Evolutionary conservation across 2,329 filamentous ascomycete species (phyloP).

Genomic region (Laburnicola sp.): DNA sequence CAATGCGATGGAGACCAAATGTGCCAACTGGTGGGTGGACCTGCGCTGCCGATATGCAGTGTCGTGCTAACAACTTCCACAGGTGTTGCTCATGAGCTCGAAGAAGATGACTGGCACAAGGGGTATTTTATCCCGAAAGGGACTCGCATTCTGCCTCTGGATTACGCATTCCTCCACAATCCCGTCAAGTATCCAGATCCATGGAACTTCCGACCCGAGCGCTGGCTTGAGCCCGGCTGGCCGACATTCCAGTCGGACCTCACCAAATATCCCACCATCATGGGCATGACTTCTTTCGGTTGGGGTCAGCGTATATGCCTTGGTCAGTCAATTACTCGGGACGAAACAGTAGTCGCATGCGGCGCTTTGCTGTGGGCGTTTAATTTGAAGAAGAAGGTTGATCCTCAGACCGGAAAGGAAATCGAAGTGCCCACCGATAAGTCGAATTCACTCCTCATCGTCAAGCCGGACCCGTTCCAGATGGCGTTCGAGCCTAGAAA

Average conservation of each 20-base stretch:
- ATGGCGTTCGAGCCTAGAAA: conserved; percentile 59
- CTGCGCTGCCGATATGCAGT: conserved; percentile 1
- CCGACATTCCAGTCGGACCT: conserved; percentile 68
- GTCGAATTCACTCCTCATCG: conserved; percentile 60
- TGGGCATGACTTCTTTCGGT: conserved; percentile 66
- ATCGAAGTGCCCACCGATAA: conserved; percentile 53
- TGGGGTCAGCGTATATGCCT: conserved; percentile 66
- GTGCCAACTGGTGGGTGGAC: conserved; percentile 46
- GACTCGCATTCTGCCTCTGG: conserved; percentile 42
- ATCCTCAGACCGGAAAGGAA: conserved; percentile 46
- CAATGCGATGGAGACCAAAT: conserved; percentile 52
- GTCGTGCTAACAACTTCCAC: conserved; percentile 3
- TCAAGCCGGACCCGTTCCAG: conserved; percentile 60
- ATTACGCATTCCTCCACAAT: conserved; percentile 49
- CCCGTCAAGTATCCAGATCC: conserved; percentile 63
- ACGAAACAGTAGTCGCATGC: conserved; percentile 56
- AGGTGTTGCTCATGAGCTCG: conserved; percentile 57
- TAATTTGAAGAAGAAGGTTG: conserved; percentile 54
- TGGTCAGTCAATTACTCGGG: conserved; percentile 64
- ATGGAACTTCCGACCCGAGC: conserved; percentile 64
- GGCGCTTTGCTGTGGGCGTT: conserved; percentile 54
- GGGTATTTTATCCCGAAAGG: conserved; percentile 57
- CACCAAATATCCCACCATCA: conserved; percentile 64
- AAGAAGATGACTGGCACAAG: conserved; percentile 55
- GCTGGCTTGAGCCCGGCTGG: conserved; percentile 65